Evolutionary conservation across 2,329 filamentous ascomycete species (phyloP), one percentile per base, ranked within the genome.

Genomic region (Penicillium sp.): DNA sequence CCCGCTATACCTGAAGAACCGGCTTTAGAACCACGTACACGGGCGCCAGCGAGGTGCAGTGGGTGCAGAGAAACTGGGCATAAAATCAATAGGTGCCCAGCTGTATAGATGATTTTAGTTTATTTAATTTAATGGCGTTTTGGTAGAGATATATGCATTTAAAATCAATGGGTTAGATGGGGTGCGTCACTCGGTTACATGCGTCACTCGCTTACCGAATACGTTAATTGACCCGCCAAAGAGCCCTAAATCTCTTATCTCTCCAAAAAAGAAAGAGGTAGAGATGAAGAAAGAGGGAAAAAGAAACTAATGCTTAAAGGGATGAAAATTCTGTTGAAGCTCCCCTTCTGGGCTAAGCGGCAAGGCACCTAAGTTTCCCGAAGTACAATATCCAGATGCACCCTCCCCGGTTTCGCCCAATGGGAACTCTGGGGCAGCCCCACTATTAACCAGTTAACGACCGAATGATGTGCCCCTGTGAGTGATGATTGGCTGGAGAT

Each of bases 291-390:
- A 17, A 1, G 22, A 19, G 28, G 33, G 16, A 4, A n/a, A 3
- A 19, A 12, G 17, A 12, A 38, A 22, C n/a, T 7, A 30, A 55
- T 11, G 16, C 38, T 41, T 28, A 9, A 43, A 42, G 22, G n/a
- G 14, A 12, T 26, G 19, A 61, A 59, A 54, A 50, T 60, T 73
- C 70, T 71, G 68, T 51, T 72, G 52, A 68, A 73, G 67, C 68
- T 73, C 69, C 69, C 69, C 61, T 62, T 71, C 68, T 65, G n/a
- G 69, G 70, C 58, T 62, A 67, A 63, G 67, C 53, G 53, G 42
- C 54, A 54, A 51, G 11, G 19, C 51, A 55, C 22, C 8, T 37
- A 50, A 51, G 49, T 54, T 60, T 57, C 51, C 35, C 35, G 42
- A 55, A 55, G 44, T 57, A 51, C 30, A 49, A 17, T 57, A 58